phyloP scores from a whole-genome alignment of 306 rosid genomes.

The Abrus precatorius region DNA sequence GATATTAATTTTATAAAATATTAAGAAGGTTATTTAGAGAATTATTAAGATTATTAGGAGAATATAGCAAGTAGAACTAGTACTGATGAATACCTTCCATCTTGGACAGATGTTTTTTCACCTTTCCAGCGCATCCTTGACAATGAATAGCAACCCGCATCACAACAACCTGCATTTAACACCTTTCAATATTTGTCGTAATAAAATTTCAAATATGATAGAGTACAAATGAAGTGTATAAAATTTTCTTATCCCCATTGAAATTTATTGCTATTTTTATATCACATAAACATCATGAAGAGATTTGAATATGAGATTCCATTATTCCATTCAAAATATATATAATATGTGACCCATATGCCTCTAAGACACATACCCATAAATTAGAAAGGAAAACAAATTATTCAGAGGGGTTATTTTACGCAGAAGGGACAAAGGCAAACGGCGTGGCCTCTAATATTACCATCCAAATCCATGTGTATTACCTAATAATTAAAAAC shows the following conservation, averaged over 20 bases:
- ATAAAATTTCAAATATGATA: slow-evolving; percentile 24
- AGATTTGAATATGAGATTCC: slow-evolving; percentile 44
- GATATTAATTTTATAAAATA: no score
- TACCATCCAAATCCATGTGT: slow-evolving; percentile 27
- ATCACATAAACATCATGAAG: slow-evolving; percentile 39
- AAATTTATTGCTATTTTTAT: slow-evolving; percentile 1
- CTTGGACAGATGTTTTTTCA: slow-evolving; percentile 84
- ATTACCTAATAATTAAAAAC: slow-evolving; percentile 30
- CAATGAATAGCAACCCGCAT: slow-evolving; percentile 94
- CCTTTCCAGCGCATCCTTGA: slow-evolving; percentile 96
- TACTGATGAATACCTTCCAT: slow-evolving; percentile 64
- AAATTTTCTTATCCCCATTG: not conserved
- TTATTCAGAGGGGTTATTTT: not conserved
- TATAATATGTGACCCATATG: slow-evolving; percentile 18
- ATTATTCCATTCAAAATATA: slow-evolving; percentile 39
- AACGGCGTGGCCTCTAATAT: slow-evolving; percentile 37
- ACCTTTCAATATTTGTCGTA: slow-evolving; percentile 32
- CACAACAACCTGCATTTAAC: slow-evolving; percentile 81
- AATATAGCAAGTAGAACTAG: not conserved
- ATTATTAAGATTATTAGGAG: no score
- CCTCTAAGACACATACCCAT: slow-evolving; percentile 16
- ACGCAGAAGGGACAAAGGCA: slow-evolving; percentile 44
- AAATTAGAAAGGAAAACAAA: not conserved
- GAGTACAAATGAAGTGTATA: slow-evolving; percentile 7
- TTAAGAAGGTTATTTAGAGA: no score